phyloP scores from a whole-genome alignment of 768 basidiomycete species.

The Amanita pallidorosea region DNA sequence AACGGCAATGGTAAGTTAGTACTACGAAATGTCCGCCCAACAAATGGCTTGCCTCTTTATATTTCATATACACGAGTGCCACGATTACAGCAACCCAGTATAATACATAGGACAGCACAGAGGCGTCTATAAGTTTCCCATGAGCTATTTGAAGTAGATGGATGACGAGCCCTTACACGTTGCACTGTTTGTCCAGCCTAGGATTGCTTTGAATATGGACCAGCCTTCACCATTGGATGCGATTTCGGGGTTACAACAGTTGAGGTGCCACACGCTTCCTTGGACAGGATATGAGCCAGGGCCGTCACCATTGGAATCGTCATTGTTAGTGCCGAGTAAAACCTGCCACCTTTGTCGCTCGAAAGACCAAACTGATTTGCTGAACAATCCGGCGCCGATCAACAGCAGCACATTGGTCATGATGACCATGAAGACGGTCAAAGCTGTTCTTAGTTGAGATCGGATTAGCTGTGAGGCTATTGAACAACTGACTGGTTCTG shows the following conservation, averaged over 20 bases:
- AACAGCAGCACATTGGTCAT: constrained; percentile 91
- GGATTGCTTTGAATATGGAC: constrained; percentile 75
- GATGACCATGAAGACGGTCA: constrained; percentile 78
- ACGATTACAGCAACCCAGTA: constrained; percentile 84
- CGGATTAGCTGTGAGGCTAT: neutral
- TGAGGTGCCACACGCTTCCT: constrained; percentile 81
- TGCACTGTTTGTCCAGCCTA: constrained; percentile 85
- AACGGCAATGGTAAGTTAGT: neutral
- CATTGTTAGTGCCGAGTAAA: constrained; percentile 64
- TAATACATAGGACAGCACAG: constrained; percentile 79
- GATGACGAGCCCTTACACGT: constrained; percentile 31
- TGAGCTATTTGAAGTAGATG: neutral
- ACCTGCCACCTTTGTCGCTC: constrained; percentile 55
- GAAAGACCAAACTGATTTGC: constrained; percentile 65
- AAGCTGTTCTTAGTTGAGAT: constrained; percentile 28
- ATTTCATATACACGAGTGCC: constrained; percentile 60
- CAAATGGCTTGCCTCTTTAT: constrained; percentile 30
- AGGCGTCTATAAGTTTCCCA: constrained; percentile 37
- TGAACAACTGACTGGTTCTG: constrained; percentile 42
- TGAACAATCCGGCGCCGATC: constrained; percentile 91
- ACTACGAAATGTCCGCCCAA: neutral
- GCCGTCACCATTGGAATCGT: constrained; percentile 58
- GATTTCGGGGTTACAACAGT: constrained; percentile 67
- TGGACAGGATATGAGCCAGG: constrained; percentile 78
- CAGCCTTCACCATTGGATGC: constrained; percentile 46